Conservation (phyloP, 306 rosid species). For the Corylus americana region DNA sequence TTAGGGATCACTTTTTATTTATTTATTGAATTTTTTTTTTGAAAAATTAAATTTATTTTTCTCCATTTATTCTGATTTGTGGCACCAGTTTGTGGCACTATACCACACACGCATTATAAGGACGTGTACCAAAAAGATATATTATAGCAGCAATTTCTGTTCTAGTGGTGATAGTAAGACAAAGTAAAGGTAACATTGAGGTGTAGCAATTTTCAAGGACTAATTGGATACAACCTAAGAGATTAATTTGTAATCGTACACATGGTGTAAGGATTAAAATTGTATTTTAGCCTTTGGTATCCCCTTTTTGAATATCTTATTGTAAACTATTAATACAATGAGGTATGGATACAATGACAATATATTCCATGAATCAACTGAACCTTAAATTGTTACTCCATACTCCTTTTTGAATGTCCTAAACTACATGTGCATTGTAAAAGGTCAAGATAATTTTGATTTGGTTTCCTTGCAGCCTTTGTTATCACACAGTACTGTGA, state of each 20-base stretch:
- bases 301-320: not conserved
- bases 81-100: too few relatives aligned
- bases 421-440: not conserved
- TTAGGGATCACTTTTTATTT: too few relatives aligned
- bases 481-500: not conserved
- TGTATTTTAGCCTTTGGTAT: not conserved
- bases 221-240: too few relatives aligned
- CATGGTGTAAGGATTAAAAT: not conserved
- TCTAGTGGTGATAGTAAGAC: too few relatives aligned
- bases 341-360: not conserved
- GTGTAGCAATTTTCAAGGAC: too few relatives aligned
- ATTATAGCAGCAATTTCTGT: too few relatives aligned
- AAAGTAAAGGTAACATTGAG: too few relatives aligned
- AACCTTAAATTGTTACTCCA: not conserved
- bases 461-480: not conserved
- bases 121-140: too few relatives aligned
- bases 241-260: not conserved
- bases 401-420: not conserved
- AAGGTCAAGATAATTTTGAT: not conserved
- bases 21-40: too few relatives aligned
- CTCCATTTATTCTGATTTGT: too few relatives aligned
- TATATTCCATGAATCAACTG: not conserved
- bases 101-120: too few relatives aligned
- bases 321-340: not conserved
- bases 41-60: too few relatives aligned